A percentile compares a stretch with the other conserved stretches of the same genome.
These are phyloP conservation scores for Lactarius trivialis DNA, from an alignment of 768 basidiomycete genomes.

Conservation along the genomic window DNA sequence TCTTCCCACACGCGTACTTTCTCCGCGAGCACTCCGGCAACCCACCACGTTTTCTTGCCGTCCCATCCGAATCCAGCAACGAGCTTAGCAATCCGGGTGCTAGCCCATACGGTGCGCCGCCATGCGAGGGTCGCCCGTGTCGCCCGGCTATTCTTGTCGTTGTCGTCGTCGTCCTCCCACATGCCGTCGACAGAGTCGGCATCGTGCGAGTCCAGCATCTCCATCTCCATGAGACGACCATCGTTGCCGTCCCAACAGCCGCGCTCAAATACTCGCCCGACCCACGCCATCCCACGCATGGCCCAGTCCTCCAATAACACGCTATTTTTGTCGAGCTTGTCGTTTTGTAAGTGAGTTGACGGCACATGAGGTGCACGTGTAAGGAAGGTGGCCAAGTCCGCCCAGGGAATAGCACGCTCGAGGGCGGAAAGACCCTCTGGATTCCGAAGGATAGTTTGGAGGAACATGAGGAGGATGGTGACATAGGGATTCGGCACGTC, in stretches of 20 bases:
- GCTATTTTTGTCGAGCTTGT: constrained; percentile 4
- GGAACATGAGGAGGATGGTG: constrained; percentile 79
- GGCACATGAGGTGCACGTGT: constrained; percentile 49
- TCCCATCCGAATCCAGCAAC: constrained; percentile 77
- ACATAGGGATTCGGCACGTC: constrained; percentile 84
- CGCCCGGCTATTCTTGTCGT: constrained; percentile 35
- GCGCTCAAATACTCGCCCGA: constrained; percentile 84
- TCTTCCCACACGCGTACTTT: constrained; percentile 67
- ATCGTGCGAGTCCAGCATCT: constrained; percentile 65
- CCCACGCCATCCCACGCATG: constrained; percentile 95
- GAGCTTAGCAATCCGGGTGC: constrained; percentile 54
- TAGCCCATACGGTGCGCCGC: constrained; percentile 67
- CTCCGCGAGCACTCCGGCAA: constrained; percentile 58
- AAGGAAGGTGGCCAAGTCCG: constrained; percentile 60
- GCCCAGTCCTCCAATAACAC: constrained; percentile 91
- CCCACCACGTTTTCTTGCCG: constrained; percentile 52
- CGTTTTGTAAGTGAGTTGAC: constrained; percentile 27
- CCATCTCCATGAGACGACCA: constrained; percentile 42
- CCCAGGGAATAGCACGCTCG: constrained; percentile 82
- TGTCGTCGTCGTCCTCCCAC: constrained; percentile 72
- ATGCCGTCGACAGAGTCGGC: constrained; percentile 61
- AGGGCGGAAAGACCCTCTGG: constrained; percentile 52
- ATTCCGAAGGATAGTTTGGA: constrained; percentile 69
- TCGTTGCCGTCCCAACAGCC: constrained; percentile 79
- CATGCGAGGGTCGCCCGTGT: constrained; percentile 42